Evolutionary conservation across 306 rosid genomes (phyloP), one percentile per base, ranked within the genome.

Genomic region (Psophocarpus tetragonolobus): DNA sequence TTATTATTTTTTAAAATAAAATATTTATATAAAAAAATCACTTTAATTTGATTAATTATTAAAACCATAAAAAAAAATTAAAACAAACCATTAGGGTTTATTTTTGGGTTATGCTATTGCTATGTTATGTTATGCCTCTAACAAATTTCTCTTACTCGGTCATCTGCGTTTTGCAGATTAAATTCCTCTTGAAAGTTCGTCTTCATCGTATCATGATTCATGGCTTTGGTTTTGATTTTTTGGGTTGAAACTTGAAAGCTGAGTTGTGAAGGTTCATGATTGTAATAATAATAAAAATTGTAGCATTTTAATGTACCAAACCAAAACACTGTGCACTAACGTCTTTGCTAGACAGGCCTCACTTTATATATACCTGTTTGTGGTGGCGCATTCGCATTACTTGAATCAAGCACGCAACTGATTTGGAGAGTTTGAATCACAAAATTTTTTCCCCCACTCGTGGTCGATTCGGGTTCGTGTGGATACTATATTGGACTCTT

Each of bases 281-380:
- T 57, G 32, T 2, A 26, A n/a, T n/a, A n/a, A n/a, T n/a, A n/a
- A n/a, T n/a, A n/a, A n/a, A n/a, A 57, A 24, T 11, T 12, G 4
- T n/a, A 48, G 6, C n/a, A n/a, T 26, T 0, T 3, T 27, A 62
- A 70, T 35, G 57, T 61, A 18, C 35, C 45, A 26, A 60, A 42
- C 50, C 17, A 42, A n/a, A n/a, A 53, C 23, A 72, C 78, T 80
- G 56, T 71, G 83, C 78, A 48, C 47, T 62, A 62, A 71, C 73
- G 83, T 72, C 67, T 60, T 36, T 1, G 20, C 15, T 60, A 29
- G 15, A 80, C 68, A 68, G 79, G 50, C 74, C 57, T 48, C 14
- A 4, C 33, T 2, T 57, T 3, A 8, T 15, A 0, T 0, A 53
- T n/a, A n/a, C n/a, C n/a, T n/a, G n/a, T n/a, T n/a, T n/a, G n/a